These are phyloP conservation scores for Artemisia annua DNA, from an alignment of 129 eudicot genomes.

Conservation along the genomic window DNA sequence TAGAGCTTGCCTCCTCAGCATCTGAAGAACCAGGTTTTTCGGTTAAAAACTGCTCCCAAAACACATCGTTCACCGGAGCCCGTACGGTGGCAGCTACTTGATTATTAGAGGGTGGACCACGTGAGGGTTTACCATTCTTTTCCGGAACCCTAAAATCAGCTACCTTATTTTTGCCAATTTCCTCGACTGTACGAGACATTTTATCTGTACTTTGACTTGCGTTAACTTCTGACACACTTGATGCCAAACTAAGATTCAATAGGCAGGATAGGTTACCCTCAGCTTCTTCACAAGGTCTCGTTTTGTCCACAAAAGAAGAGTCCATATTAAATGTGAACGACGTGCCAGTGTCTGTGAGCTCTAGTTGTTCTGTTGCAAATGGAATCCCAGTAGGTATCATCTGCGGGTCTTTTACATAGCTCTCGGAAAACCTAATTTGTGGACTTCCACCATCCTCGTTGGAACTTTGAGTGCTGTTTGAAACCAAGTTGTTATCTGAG, in stretches of 20 bases:
- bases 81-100: neutral
- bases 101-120: neutral
- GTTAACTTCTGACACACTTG: slow-evolving; percentile 12
- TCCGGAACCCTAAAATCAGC: neutral
- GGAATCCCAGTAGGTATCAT: slow-evolving; percentile 9
- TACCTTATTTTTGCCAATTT: slow-evolving; percentile 6
- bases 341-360: neutral
- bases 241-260: slow-evolving; percentile 16
- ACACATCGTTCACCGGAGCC: slow-evolving; percentile 14
- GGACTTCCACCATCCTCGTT: slow-evolving; percentile 6
- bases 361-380: slow-evolving; percentile 8
- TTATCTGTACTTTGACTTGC: slow-evolving; percentile 10
- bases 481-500: slow-evolving; percentile 7
- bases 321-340: slow-evolving; percentile 13
- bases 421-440: slow-evolving; percentile 3
- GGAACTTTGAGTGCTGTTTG: slow-evolving; percentile 16
- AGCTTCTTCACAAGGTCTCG: slow-evolving; percentile 9
- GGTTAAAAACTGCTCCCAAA: slow-evolving; percentile 13
- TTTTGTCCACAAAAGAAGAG: slow-evolving; percentile 11
- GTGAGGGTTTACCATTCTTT: neutral
- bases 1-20: slow-evolving; percentile 2
- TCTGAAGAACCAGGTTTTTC: slow-evolving; percentile 10
- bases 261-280: neutral
- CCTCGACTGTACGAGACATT: neutral
- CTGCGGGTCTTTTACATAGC: neutral